Evolutionary conservation across 1,284 basidiomycete genomes (phyloP).

Genomic region (Irpex sp.): DNA sequence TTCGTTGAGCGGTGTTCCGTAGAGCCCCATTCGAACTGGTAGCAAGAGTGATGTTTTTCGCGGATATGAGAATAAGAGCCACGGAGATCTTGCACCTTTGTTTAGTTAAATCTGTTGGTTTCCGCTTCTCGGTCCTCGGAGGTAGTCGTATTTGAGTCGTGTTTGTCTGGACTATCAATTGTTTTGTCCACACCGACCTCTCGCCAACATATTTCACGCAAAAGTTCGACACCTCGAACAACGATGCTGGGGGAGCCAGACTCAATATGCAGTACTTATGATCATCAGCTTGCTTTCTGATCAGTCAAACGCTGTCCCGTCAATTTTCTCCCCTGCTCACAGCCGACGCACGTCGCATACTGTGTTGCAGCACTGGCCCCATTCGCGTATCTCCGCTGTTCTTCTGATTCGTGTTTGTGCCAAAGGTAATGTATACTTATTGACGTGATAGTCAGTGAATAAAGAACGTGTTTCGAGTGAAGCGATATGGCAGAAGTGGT

Average conservation of each 20-base stretch:
- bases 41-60: not conserved
- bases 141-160: not conserved
- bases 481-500: slow-evolving; percentile 16
- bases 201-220: slow-evolving; percentile 25
- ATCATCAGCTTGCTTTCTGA: slow-evolving; percentile 26
- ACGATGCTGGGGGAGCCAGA: slow-evolving; percentile 10
- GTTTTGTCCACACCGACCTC: slow-evolving; percentile 27
- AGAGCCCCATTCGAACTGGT: slow-evolving; percentile 8
- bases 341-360: slow-evolving; percentile 43
- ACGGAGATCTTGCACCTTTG: slow-evolving; percentile 6
- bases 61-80: not conserved
- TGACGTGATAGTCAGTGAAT: slow-evolving; percentile 55
- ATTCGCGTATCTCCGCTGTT: slow-evolving; percentile 49
- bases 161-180: slow-evolving; percentile 1
- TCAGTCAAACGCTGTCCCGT: slow-evolving; percentile 42
- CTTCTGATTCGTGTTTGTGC: slow-evolving; percentile 40
- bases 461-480: slow-evolving; percentile 48
- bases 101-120: slow-evolving; percentile 17
- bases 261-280: slow-evolving; percentile 27
- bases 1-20: not conserved
- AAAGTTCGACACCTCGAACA: slow-evolving; percentile 11
- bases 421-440: slow-evolving; percentile 56
- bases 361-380: slow-evolving; percentile 49
- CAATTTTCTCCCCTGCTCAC: slow-evolving; percentile 34
- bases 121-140: slow-evolving; percentile 10